Evolutionary conservation across 345 rosid species (phyloP).

Genomic region (Heritiera littoralis): DNA sequence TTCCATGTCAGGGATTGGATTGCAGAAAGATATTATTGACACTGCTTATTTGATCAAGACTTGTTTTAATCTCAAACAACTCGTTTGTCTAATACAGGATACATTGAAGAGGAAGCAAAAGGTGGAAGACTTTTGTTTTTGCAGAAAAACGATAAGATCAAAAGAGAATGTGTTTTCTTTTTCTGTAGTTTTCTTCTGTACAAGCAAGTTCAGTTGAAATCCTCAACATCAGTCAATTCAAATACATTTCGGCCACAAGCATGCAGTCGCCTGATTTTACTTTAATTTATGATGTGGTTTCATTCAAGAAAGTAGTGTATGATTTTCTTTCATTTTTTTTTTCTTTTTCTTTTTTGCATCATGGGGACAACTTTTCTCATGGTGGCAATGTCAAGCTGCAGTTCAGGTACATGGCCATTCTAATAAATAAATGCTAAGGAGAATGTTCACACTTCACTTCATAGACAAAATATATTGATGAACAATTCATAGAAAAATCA

Average conservation of each 20-base stretch:
- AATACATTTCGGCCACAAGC: neutral
- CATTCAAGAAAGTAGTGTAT: neutral
- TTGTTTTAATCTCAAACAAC: neutral
- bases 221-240: constrained; percentile 24
- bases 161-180: neutral
- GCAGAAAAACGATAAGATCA: neutral
- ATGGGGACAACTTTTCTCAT: neutral
- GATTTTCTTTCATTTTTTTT: neutral
- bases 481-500: too few species aligned
- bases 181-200: neutral
- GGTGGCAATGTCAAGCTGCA: neutral
- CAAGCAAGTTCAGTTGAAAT: neutral
- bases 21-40: too few species aligned
- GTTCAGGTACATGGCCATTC: neutral
- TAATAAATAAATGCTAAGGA: too few species aligned
- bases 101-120: too few species aligned
- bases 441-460: too few species aligned
- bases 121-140: too few species aligned
- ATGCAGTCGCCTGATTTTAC: neutral
- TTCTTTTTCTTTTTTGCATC: neutral
- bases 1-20: too few species aligned
- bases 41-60: neutral
- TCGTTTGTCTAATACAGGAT: too few species aligned
- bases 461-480: too few species aligned
- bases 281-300: neutral